Conservation (phyloP, 768 basidiomycete species). For the Lactarius trivialis region DNA sequence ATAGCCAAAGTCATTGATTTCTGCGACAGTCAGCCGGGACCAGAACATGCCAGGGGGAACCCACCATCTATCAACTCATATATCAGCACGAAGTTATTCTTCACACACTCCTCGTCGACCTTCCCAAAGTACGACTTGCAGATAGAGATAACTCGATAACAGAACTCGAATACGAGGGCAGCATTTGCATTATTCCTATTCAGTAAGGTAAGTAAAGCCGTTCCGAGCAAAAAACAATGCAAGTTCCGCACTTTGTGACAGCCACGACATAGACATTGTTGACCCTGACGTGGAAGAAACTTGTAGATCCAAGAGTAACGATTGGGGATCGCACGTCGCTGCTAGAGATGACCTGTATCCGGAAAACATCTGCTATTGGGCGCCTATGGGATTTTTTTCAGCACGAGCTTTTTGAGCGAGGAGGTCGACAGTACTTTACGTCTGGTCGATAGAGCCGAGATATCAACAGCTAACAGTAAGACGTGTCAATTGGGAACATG, state of each 20-base stretch:
- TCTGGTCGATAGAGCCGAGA: slow-evolving; percentile 94
- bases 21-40: slow-evolving; percentile 34
- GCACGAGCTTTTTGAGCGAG: neutral
- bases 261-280: slow-evolving; percentile 95
- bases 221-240: neutral
- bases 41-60: slow-evolving; percentile 23
- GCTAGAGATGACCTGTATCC: slow-evolving; percentile 98
- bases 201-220: neutral
- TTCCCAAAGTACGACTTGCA: slow-evolving; percentile 96
- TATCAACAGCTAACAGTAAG: slow-evolving; percentile 72
- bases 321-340: slow-evolving; percentile 96
- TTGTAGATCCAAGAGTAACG: slow-evolving; percentile 94
- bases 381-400: slow-evolving; percentile 50
- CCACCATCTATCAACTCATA: slow-evolving; percentile 96
- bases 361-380: slow-evolving; percentile 94
- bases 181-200: slow-evolving; percentile 91
- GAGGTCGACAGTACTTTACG: slow-evolving; percentile 61
- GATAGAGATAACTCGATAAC: slow-evolving; percentile 93
- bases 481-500: slow-evolving; percentile 9
- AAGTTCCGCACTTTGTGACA: slow-evolving; percentile 74
- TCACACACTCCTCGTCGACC: slow-evolving; percentile 94
- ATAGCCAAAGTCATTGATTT: slow-evolving; percentile 98
- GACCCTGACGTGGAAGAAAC: slow-evolving; percentile 95
- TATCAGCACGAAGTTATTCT: slow-evolving; percentile 98
- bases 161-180: slow-evolving; percentile 95